Conservation (phyloP, 352 stramenopile species). For the Globisporangium polare region DNA sequence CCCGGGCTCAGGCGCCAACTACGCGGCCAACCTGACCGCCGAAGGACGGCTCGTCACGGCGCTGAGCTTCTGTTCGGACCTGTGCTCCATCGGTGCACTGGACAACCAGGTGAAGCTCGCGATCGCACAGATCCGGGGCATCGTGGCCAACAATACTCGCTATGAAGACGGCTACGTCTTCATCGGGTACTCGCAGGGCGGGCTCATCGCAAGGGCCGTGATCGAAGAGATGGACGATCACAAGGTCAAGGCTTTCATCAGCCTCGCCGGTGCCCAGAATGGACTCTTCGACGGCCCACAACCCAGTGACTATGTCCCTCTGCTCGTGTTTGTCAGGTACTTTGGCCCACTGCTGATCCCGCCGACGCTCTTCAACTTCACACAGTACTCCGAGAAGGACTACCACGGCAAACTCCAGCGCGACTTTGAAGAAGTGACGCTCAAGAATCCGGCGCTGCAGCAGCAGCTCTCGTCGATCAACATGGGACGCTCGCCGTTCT, state of each 20-base stretch:
- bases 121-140: slow-evolving; percentile 29
- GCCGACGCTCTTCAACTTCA: slow-evolving; percentile 26
- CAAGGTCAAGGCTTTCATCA: slow-evolving; percentile 43
- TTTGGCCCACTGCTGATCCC: slow-evolving; percentile 24
- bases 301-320: slow-evolving; percentile 9
- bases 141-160: slow-evolving; percentile 21
- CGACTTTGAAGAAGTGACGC: slow-evolving; percentile 24
- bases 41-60: slow-evolving; percentile 28
- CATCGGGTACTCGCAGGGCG: slow-evolving; percentile 48
- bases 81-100: slow-evolving; percentile 29
- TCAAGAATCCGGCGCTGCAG: slow-evolving; percentile 17
- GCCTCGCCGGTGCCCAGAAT: slow-evolving; percentile 35
- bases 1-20: slow-evolving; percentile 16
- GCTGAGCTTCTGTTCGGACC: slow-evolving; percentile 31
- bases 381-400: slow-evolving; percentile 20
- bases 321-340: slow-evolving; percentile 16
- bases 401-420: slow-evolving; percentile 29
- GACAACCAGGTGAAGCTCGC: slow-evolving; percentile 31
- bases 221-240: slow-evolving; percentile 61
- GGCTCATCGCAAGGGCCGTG: slow-evolving; percentile 33
- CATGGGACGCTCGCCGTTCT: slow-evolving; percentile 22
- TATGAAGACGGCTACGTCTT: slow-evolving; percentile 42
- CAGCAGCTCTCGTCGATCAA: slow-evolving; percentile 24
- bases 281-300: slow-evolving; percentile 47
- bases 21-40: slow-evolving; percentile 29